A percentile compares a stretch with the other conserved stretches of the same genome.
phyloP scores from a whole-genome alignment of 163 green algal species.

The Prototheca wickerhamii region DNA sequence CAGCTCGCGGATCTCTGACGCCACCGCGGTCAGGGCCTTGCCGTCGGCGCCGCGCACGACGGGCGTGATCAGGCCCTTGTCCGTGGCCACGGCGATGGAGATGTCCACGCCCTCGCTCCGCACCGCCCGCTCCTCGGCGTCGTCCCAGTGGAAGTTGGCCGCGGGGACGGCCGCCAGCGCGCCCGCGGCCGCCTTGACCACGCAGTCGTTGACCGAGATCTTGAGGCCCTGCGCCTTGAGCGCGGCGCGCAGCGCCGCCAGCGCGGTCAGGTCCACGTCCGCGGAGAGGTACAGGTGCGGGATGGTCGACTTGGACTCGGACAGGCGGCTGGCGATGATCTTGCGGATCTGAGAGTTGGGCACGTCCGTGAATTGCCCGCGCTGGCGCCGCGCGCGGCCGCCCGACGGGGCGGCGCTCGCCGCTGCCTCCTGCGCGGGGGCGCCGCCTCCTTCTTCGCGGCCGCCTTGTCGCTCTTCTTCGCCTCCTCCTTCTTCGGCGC shows the following conservation, averaged over 20 bases:
- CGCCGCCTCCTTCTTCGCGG: conserved; percentile 2
- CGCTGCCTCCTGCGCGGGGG: not conserved
- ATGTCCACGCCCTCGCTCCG: conserved; percentile 55
- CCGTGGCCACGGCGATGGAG: conserved; percentile 78
- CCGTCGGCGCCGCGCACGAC: conserved; percentile 74
- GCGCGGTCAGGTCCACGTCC: conserved; percentile 45
- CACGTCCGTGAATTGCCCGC: conserved; percentile 35
- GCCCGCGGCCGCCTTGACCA: conserved; percentile 66
- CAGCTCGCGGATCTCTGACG: conserved; percentile 44
- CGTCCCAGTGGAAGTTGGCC: conserved; percentile 69
- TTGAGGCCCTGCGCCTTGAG: conserved; percentile 52
- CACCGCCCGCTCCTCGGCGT: conserved; percentile 15
- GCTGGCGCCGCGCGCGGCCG: conserved; percentile 11
- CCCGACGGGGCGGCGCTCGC: conserved; percentile 2
- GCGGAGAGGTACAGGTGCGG: conserved; percentile 61
- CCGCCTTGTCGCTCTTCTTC: not conserved
- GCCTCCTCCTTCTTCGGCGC: not conserved
- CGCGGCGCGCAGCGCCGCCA: conserved; percentile 41
- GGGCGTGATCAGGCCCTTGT: conserved; percentile 86
- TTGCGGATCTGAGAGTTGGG: conserved; percentile 61
- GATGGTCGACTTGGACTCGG: conserved; percentile 74
- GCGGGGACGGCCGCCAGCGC: conserved; percentile 56
- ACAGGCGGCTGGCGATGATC: conserved; percentile 79
- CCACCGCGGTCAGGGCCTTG: conserved; percentile 63
- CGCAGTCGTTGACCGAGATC: conserved; percentile 84